A percentile compares a stretch with the other conserved stretches of the same genome.
These are phyloP conservation scores for Boletus reticulatus DNA, from an alignment of 768 basidiomycete genomes.

Conservation along the genomic window DNA sequence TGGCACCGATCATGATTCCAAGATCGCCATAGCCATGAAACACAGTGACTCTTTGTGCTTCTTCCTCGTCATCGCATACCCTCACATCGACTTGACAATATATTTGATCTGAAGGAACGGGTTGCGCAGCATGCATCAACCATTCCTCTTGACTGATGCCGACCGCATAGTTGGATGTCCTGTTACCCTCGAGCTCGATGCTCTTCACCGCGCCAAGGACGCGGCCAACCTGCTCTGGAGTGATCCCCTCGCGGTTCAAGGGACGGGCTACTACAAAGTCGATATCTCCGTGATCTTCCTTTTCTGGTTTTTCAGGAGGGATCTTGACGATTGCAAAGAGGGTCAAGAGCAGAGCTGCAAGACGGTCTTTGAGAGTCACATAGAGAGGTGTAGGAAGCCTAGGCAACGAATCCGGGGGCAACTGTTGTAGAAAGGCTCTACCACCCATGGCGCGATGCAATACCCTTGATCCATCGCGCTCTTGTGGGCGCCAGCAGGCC, in stretches of 20 bases:
- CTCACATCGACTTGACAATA: conserved; percentile 62
- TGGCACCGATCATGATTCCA: conserved; percentile 63
- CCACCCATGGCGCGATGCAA: conserved; percentile 56
- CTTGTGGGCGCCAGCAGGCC: background rate
- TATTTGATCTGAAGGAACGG: conserved; percentile 8
- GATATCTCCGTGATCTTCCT: conserved; percentile 64
- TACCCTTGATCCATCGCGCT: background rate
- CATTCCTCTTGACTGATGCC: conserved; percentile 42
- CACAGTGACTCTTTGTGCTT: conserved; percentile 51
- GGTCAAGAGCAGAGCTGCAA: conserved; percentile 39
- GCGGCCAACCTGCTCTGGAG: conserved; percentile 36
- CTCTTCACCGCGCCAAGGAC: conserved; percentile 48
- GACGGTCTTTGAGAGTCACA: conserved; percentile 44
- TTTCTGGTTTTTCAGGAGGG: conserved; percentile 64
- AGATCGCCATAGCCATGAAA: conserved; percentile 69
- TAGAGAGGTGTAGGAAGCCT: conserved; percentile 61
- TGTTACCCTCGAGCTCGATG: conserved; percentile 47
- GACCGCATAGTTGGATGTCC: conserved; percentile 66
- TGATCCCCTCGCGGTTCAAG: conserved; percentile 17
- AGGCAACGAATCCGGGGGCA: conserved; percentile 50
- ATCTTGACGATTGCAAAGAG: conserved; percentile 53
- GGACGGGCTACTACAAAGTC: conserved; percentile 64
- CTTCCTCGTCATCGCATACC: conserved; percentile 49
- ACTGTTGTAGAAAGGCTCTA: conserved; percentile 53
- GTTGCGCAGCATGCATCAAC: conserved; percentile 7